Percentiles rank a stretch among this genome's conserved stretches.
phyloP scores from a whole-genome alignment of 495 filamentous ascomycete species.

The Jackrogersella minutella region DNA sequence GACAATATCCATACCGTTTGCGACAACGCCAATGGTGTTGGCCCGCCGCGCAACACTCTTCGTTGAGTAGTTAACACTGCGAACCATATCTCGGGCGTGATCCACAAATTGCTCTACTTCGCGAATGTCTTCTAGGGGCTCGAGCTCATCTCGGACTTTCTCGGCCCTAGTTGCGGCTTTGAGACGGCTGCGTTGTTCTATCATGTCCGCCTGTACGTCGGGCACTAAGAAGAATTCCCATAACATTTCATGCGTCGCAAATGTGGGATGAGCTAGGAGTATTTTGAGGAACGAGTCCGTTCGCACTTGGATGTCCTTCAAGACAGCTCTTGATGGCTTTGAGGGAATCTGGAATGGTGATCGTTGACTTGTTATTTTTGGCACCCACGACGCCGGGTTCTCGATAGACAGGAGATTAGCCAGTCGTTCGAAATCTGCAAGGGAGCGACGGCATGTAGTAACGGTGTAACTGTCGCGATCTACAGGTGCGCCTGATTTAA shows the following conservation, averaged over 20 bases:
- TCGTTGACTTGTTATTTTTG: constrained; percentile 77
- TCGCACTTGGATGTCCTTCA: constrained; percentile 86
- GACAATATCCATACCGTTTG: constrained; percentile 57
- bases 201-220: constrained; percentile 87
- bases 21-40: constrained; percentile 63
- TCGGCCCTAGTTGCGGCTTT: constrained; percentile 86
- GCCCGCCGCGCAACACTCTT: constrained; percentile 78
- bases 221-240: constrained; percentile 99
- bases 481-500: constrained; percentile 87
- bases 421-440: constrained; percentile 90
- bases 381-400: constrained; percentile 94
- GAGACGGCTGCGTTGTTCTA: constrained; percentile 83
- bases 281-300: constrained; percentile 88
- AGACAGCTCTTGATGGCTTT: constrained; percentile 83
- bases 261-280: constrained; percentile 88
- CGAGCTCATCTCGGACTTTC: constrained; percentile 84
- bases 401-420: constrained; percentile 87
- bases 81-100: constrained; percentile 86
- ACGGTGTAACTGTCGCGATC: constrained; percentile 78
- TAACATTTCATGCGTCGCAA: constrained; percentile 94
- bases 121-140: constrained; percentile 83
- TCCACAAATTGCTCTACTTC: constrained; percentile 93
- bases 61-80: constrained; percentile 81
- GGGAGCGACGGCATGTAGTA: constrained; percentile 90
- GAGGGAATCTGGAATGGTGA: constrained; percentile 93